Base-by-base conservation (phyloP, 305 asterid species). In the Plantago coronopus region DNA sequence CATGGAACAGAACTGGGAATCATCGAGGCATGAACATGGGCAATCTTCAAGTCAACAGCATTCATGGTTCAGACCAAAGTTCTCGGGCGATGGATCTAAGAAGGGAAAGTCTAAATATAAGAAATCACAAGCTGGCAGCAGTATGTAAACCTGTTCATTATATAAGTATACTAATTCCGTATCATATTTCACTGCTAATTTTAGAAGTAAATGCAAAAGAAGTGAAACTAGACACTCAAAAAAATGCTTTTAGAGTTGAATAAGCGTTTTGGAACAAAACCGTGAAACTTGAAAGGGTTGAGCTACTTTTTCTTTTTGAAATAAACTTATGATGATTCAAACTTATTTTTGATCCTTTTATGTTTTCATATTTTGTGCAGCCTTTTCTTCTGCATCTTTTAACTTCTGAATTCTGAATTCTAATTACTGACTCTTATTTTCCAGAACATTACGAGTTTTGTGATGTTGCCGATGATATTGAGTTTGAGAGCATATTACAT, bases 41-140 rank as follows among this genome's bases (percentile, higher is more conserved):
- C 72, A 73, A 62, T 78, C 86, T 59, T 54, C 78, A 46, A 79
- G 79, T 38, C 76, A 59, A 71, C 76, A 61, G 47, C 61, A 61
- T 63, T 72, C 84, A 46, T 86, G 95, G 96, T 91, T 75, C 74
- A 76, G 87, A 72, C 78, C 80, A 54, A 78, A 68, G 71, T 74
- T 75, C 70, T 64, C 66, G 64, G 75, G 62, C 20, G 69, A 69
- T 54, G 86, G 81, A 61, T 47, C 50, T 74, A 76, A 57, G 65
- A 69, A 76, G 60, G 83, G 82, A n/a, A 86, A 79, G 62, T 61
- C 80, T 6, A 77, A 74, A 69, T 66, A 73, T 71, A 75, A 63
- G 46, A 77, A 81, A 62, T 69, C 87, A 56, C 63, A 54, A 45
- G 55, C 61, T 12, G 68, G 53, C 57, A 69, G 69, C 73, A 81